A percentile compares a stretch with the other conserved stretches of the same genome.
Evolutionary conservation across 164 flowering plant species (phyloP).

Genomic region (Chimonanthus praecox): DNA sequence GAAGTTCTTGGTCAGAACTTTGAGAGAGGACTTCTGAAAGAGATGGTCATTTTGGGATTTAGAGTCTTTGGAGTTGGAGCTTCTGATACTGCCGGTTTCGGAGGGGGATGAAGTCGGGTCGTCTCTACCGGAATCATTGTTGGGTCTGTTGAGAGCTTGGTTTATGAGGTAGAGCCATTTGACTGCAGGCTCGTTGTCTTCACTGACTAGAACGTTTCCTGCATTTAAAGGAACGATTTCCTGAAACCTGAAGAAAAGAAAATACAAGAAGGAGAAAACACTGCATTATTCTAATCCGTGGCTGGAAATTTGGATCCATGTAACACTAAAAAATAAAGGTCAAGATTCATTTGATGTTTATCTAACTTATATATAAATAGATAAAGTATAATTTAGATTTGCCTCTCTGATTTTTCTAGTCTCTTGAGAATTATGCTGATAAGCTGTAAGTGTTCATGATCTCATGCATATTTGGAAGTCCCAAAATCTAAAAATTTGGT

Average conservation of each 20-base stretch:
- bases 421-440: too few relatives aligned
- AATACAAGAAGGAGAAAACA: slow-evolving; percentile 1
- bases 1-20: slow-evolving; percentile 45
- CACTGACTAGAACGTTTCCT: slow-evolving; percentile 77
- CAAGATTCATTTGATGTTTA: too few relatives aligned
- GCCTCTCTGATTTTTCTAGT: too few relatives aligned
- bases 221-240: slow-evolving; percentile 94
- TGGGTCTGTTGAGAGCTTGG: slow-evolving; percentile 69
- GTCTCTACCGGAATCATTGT: slow-evolving; percentile 6
- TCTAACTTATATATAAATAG: too few relatives aligned
- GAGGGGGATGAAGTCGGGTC: slow-evolving; percentile 17
- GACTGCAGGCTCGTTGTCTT: slow-evolving; percentile 88
- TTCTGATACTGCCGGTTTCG: slow-evolving; percentile 17
- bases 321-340: not conserved
- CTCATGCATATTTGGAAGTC: too few relatives aligned
- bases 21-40: slow-evolving; percentile 72
- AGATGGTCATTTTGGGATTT: slow-evolving; percentile 11
- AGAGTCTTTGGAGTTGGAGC: slow-evolving; percentile 17
- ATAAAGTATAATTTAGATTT: too few relatives aligned
- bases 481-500: too few relatives aligned
- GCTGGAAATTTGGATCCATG: not conserved
- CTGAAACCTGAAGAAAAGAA: slow-evolving; percentile 66
- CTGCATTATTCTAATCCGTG: slow-evolving; percentile 1
- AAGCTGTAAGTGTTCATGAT: too few relatives aligned
- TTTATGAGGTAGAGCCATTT: slow-evolving; percentile 77